These are phyloP conservation scores for Eugenia klotzschiana DNA, from an alignment of 441 rosid species.

Conservation along the genomic window DNA sequence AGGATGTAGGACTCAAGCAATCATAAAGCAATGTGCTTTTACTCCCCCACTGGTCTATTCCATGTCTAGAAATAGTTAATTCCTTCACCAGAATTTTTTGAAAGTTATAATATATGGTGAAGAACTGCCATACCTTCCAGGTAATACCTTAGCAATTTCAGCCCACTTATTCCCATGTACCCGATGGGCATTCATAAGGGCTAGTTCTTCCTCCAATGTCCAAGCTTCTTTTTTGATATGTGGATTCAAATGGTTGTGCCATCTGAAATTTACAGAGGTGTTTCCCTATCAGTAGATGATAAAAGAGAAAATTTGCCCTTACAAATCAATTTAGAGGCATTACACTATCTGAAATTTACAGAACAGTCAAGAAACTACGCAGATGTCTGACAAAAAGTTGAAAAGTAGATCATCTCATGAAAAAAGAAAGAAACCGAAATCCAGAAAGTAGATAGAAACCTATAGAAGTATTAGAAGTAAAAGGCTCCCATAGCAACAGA, in stretches of 20 bases:
- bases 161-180: conserved; percentile 92
- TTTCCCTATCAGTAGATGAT: background rate
- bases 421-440: background rate
- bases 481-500: background rate
- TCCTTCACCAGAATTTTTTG: background rate
- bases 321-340: background rate
- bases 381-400: background rate
- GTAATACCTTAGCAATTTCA: conserved; percentile 86
- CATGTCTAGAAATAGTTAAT: background rate
- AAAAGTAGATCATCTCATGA: background rate
- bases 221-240: conserved; percentile 92
- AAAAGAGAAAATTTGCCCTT: background rate
- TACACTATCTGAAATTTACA: background rate
- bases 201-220: conserved; percentile 79
- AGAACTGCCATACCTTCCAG: conserved; percentile 60
- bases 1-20: background rate
- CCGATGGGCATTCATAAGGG: conserved; percentile 74
- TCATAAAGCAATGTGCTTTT: background rate
- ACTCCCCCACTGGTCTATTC: background rate
- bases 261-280: conserved; percentile 29
- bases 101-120: background rate
- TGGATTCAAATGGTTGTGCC: conserved; percentile 99
- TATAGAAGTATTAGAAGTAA: background rate
- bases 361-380: background rate
- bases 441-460: background rate